Evolutionary conservation across 352 stramenopile genomes (phyloP).

Genomic region (Saprolegnia diclina): DNA sequence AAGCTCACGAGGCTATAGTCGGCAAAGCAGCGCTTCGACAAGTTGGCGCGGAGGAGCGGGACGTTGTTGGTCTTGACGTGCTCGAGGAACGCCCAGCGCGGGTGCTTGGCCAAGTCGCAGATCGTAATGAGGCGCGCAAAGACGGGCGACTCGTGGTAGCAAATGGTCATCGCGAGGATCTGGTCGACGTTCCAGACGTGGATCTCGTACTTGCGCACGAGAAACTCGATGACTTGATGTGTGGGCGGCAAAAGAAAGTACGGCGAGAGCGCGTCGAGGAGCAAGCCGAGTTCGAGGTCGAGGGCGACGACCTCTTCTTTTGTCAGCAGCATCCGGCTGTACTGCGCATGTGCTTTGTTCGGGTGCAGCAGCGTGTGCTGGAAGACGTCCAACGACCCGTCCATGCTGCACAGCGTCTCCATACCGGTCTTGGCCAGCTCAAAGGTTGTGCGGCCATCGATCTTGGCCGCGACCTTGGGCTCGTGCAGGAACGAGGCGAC

Average conservation of each 20-base stretch:
- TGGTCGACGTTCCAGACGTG: slow-evolving; percentile 83
- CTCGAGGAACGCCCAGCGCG: slow-evolving; percentile 79
- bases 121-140: slow-evolving; percentile 72
- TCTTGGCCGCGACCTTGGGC: slow-evolving; percentile 61
- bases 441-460: slow-evolving; percentile 81
- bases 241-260: slow-evolving; percentile 73
- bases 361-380: slow-evolving; percentile 31
- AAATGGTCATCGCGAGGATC: slow-evolving; percentile 73
- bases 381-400: slow-evolving; percentile 64
- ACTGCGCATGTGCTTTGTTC: slow-evolving; percentile 45
- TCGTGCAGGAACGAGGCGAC: slow-evolving; percentile 84
- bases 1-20: slow-evolving; percentile 75
- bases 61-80: slow-evolving; percentile 62
- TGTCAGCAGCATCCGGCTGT: slow-evolving; percentile 62
- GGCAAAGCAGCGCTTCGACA: slow-evolving; percentile 69
- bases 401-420: slow-evolving; percentile 70
- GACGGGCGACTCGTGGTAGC: slow-evolving; percentile 81
- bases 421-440: slow-evolving; percentile 81
- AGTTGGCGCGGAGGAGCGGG: slow-evolving; percentile 53
- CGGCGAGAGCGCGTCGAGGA: slow-evolving; percentile 76
- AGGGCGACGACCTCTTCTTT: slow-evolving; percentile 60
- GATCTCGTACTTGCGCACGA: slow-evolving; percentile 84
- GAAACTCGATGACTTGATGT: slow-evolving; percentile 87
- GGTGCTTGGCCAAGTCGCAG: slow-evolving; percentile 75
- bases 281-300: slow-evolving; percentile 50